phyloP scores from a whole-genome alignment of 768 basidiomycete species.

The Cyclocybe cylindracea region DNA sequence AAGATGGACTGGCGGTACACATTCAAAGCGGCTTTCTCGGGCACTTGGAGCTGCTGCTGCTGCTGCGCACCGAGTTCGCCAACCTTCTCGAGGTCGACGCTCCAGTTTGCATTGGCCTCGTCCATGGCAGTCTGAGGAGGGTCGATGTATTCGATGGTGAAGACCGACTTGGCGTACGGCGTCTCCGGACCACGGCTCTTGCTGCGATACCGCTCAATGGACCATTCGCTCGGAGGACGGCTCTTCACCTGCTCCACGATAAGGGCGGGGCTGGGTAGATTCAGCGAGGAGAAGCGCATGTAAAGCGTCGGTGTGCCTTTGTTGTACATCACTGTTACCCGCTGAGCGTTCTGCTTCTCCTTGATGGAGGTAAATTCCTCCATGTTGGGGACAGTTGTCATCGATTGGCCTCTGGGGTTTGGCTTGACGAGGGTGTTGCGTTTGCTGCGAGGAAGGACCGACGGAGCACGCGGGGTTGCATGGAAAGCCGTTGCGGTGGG shows the following conservation, averaged over 20 bases:
- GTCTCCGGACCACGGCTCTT: too few species aligned
- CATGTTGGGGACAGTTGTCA: conserved; percentile 12
- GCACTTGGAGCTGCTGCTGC: too few species aligned
- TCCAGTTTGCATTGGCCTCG: too few species aligned
- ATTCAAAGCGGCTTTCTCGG: not conserved
- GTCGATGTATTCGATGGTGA: too few species aligned
- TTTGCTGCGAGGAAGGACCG: conserved; percentile 2
- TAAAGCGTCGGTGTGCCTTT: conserved; percentile 51
- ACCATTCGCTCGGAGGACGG: conserved; percentile 21
- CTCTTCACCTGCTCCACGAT: conserved; percentile 27
- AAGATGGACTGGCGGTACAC: conserved; percentile 9
- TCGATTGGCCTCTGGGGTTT: too few species aligned
- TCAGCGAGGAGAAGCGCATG: conserved; percentile 55
- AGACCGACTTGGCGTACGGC: not conserved
- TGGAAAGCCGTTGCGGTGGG: conserved; percentile 44
- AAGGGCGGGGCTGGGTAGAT: conserved; percentile 37
- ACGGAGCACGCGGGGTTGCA: conserved; percentile 27
- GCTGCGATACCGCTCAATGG: not conserved
- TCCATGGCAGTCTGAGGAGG: too few species aligned
- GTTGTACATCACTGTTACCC: conserved; percentile 51
- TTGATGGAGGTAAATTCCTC: conserved; percentile 22
- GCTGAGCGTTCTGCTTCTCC: conserved; percentile 26
- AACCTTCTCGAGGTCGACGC: too few species aligned
- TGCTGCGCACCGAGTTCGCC: too few species aligned
- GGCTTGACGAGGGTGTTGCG: not conserved